phyloP scores from a whole-genome alignment of 1,139 yeast species.

The Taphrina communis region DNA sequence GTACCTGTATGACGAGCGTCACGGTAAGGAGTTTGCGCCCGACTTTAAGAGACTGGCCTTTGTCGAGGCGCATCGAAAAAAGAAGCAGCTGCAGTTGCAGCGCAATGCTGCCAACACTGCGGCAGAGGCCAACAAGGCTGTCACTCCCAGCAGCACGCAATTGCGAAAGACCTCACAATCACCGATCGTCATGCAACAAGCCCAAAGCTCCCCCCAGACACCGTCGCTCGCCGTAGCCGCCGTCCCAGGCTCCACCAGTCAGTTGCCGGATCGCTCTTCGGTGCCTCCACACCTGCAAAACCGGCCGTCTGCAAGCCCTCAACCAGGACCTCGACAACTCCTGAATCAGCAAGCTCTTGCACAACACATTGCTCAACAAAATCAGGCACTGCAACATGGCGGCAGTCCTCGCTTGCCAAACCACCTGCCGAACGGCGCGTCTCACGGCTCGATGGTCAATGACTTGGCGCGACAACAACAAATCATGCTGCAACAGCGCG shows the following conservation, averaged over 20 bases:
- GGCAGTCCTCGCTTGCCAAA: conserved; percentile 25
- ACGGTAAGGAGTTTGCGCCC: conserved; percentile 43
- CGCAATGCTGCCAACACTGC: background rate
- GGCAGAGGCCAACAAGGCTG: conserved; percentile 4
- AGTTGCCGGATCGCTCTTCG: conserved; percentile 19
- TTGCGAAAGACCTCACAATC: conserved; percentile 17
- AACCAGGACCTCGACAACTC: conserved; percentile 25
- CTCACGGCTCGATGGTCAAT: background rate
- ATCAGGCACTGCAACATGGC: conserved; percentile 21
- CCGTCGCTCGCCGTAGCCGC: background rate
- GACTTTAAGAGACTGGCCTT: conserved; percentile 43
- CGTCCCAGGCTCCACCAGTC: background rate
- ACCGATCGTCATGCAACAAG: conserved; percentile 2
- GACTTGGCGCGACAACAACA: conserved; percentile 38
- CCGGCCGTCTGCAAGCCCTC: conserved; percentile 30
- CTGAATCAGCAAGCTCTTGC: conserved; percentile 28
- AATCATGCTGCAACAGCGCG: conserved; percentile 37
- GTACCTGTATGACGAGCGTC: conserved; percentile 43
- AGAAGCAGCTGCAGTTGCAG: conserved; percentile 23
- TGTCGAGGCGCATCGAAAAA: conserved; percentile 42
- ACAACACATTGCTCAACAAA: conserved; percentile 25
- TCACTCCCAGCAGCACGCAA: background rate
- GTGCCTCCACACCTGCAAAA: conserved; percentile 23
- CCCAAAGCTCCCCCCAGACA: conserved; percentile 14
- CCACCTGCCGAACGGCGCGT: background rate